Percentiles rank a stretch among this genome's conserved stretches.
phyloP scores from a whole-genome alignment of 805 yeast genomes.

The Candida ponderosae region DNA sequence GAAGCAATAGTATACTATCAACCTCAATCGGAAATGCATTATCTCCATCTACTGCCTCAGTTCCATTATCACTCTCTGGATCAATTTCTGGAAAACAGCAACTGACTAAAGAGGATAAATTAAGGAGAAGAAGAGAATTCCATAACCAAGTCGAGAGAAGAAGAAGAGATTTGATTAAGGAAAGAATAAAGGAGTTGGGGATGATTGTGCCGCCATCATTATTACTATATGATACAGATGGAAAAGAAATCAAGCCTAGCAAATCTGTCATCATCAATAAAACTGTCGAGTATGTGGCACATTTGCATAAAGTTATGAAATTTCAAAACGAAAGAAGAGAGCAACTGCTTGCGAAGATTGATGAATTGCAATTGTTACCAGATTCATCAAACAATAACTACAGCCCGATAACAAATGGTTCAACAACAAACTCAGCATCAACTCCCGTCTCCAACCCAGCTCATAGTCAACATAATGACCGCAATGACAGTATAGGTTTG shows the following conservation, averaged over 20 bases:
- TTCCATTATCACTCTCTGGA: conserved; percentile 16
- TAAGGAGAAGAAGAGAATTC: conserved; percentile 74
- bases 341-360: conserved; percentile 31
- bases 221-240: conserved; percentile 32
- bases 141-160: conserved; percentile 94
- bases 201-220: conserved; percentile 72
- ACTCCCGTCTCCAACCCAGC: not conserved
- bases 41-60: conserved; percentile 10
- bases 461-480: not conserved
- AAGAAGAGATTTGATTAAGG: conserved; percentile 85
- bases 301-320: conserved; percentile 52
- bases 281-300: conserved; percentile 73
- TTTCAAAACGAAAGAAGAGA: conserved; percentile 43
- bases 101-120: conserved; percentile 56
- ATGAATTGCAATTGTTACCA: conserved; percentile 22
- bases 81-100: conserved; percentile 23
- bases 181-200: conserved; percentile 79
- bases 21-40: conserved; percentile 19
- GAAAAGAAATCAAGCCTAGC: conserved; percentile 71
- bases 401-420: conserved; percentile 2
- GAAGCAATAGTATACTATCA: conserved; percentile 19
- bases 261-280: conserved; percentile 71
- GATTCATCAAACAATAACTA: conserved; percentile 4
- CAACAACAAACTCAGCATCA: not conserved
- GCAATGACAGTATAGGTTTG: not conserved